A percentile compares a stretch with the other conserved stretches of the same genome.
These are phyloP conservation scores for Canariomyces notabilis DNA, from an alignment of 2,329 filamentous ascomycete species.

Conservation along the genomic window DNA sequence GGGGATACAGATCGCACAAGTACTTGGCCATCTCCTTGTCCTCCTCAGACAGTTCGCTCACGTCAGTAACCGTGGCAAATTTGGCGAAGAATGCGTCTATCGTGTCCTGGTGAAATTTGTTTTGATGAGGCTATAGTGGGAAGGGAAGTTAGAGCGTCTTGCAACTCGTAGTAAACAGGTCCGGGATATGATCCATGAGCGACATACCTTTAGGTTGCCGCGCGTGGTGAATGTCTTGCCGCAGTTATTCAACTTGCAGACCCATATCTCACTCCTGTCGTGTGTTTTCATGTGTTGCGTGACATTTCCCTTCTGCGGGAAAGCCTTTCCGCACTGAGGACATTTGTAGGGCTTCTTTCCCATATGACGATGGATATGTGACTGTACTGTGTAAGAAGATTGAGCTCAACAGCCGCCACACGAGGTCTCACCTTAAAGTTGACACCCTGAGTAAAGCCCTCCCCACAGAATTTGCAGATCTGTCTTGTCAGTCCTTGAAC, in stretches of 20 bases:
- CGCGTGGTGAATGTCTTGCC: slow-evolving; percentile 84
- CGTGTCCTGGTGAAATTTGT: slow-evolving; percentile 81
- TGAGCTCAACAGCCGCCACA: not conserved
- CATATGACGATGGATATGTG: slow-evolving; percentile 81
- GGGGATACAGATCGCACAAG: slow-evolving; percentile 86
- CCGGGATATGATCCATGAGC: no score
- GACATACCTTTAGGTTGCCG: slow-evolving; percentile 81
- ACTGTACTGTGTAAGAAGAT: slow-evolving; percentile 43
- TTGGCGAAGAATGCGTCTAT: slow-evolving; percentile 64
- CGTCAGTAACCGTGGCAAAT: slow-evolving; percentile 60
- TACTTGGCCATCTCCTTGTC: slow-evolving; percentile 80
- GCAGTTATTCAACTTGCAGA: slow-evolving; percentile 77
- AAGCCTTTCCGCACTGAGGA: slow-evolving; percentile 72
- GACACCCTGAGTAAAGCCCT: slow-evolving; percentile 81
- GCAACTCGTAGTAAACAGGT: not conserved
- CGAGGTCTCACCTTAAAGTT: slow-evolving; percentile 68
- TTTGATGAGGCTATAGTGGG: slow-evolving; percentile 69
- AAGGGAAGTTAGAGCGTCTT: not conserved
- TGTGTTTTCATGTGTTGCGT: slow-evolving; percentile 80
- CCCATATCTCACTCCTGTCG: slow-evolving; percentile 69
- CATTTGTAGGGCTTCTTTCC: slow-evolving; percentile 82
- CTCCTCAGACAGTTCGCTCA: slow-evolving; percentile 56
- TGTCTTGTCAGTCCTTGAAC: slow-evolving; percentile 30
- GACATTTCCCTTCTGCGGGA: slow-evolving; percentile 82
- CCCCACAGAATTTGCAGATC: slow-evolving; percentile 69